Conservation (phyloP, 1,284 basidiomycete species). For the Sporisorium scitamineum region DNA sequence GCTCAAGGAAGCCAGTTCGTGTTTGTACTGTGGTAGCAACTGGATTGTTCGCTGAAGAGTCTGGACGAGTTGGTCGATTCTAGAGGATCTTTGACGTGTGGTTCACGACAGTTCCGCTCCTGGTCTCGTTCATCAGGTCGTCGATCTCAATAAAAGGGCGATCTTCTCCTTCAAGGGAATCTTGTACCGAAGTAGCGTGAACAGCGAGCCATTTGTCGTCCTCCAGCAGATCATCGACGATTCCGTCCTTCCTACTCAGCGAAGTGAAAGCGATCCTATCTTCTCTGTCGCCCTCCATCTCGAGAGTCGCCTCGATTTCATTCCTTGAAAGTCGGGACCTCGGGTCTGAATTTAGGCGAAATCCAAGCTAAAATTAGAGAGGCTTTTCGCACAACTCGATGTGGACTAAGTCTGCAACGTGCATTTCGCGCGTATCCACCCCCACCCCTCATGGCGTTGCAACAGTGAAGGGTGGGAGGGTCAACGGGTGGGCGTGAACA, state of each 20-base stretch:
- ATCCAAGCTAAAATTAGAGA: neutral
- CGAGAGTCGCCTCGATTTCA: too few relatives aligned
- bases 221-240: neutral
- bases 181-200: too few relatives aligned
- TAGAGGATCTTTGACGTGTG: too few relatives aligned
- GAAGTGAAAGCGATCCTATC: too few relatives aligned
- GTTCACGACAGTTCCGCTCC: too few relatives aligned
- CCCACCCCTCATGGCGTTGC: neutral
- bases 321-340: neutral
- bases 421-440: neutral
- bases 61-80: too few relatives aligned
- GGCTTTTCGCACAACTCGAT: neutral
- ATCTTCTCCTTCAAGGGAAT: too few relatives aligned
- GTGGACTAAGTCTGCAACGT: neutral
- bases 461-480: neutral
- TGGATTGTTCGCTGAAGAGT: slow-evolving; percentile 36
- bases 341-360: neutral
- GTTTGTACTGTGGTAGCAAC: slow-evolving; percentile 34
- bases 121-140: too few relatives aligned
- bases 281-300: too few relatives aligned
- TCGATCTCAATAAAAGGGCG: too few relatives aligned
- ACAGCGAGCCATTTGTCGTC: too few relatives aligned
- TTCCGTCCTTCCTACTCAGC: too few relatives aligned
- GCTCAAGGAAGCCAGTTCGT: slow-evolving; percentile 25
- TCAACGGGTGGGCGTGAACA: neutral